Conservation (phyloP, 2,329 filamentous ascomycete genomes). For the Calonectria pauciramosa region DNA sequence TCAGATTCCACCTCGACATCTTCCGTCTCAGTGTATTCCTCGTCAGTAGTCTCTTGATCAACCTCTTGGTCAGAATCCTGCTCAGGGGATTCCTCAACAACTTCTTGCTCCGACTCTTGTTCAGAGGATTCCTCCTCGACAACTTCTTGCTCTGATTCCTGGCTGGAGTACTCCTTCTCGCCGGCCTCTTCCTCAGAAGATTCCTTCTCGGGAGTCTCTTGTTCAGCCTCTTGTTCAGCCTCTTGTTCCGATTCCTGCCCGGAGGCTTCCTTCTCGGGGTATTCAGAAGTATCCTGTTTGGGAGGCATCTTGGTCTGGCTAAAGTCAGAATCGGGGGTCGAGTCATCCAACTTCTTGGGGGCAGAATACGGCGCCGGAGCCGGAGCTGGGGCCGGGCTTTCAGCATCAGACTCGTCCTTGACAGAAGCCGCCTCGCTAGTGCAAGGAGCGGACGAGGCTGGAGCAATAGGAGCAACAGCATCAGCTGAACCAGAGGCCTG, state of each 20-base stretch:
- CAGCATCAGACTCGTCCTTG: background rate
- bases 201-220: background rate
- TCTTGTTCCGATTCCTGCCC: background rate
- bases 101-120: background rate
- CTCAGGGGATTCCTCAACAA: background rate
- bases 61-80: background rate
- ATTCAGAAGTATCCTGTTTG: background rate
- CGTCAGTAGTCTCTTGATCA: background rate
- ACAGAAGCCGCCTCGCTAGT: background rate
- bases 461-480: background rate
- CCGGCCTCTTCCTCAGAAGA: background rate
- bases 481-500: background rate
- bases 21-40: background rate
- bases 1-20: background rate
- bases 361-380: slow-evolving; percentile 14
- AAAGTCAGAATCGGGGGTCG: background rate
- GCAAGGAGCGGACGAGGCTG: background rate
- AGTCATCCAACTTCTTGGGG: slow-evolving; percentile 2
- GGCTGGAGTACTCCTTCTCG: background rate
- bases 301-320: background rate
- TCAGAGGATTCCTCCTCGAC: background rate
- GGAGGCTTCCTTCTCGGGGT: background rate
- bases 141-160: background rate
- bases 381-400: slow-evolving; percentile 21
- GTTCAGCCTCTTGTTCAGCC: too few relatives aligned